phyloP scores from a whole-genome alignment of 1,284 basidiomycete species.

The Ustilago lituana region DNA sequence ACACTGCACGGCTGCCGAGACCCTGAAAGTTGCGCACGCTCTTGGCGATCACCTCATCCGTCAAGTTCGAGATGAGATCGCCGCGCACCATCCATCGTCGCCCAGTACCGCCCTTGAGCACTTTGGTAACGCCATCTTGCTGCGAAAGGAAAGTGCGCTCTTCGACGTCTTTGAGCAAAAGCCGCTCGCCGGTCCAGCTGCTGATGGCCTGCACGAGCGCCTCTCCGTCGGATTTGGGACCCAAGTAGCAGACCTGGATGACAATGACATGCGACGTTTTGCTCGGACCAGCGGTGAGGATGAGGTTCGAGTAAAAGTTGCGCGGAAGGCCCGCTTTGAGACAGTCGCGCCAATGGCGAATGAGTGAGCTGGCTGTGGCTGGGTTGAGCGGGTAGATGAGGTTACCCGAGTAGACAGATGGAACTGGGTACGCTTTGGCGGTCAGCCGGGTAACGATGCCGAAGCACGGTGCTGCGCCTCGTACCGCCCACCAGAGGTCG shows the following conservation, averaged over 20 bases:
- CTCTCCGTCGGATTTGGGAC: conserved; percentile 76
- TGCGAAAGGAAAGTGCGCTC: conserved; percentile 87
- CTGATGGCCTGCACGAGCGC: conserved; percentile 82
- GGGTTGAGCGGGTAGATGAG: conserved; percentile 86
- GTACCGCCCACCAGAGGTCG: conserved; percentile 84
- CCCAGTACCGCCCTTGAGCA: conserved; percentile 79
- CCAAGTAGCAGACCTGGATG: conserved; percentile 87
- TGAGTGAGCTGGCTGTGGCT: conserved; percentile 82
- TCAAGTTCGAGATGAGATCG: conserved; percentile 75
- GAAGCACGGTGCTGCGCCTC: conserved; percentile 83
- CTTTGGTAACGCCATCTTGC: conserved; percentile 88
- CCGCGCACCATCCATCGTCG: conserved; percentile 56
- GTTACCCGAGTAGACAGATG: conserved; percentile 87
- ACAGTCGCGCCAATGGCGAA: conserved; percentile 90
- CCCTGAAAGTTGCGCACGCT: conserved; percentile 80
- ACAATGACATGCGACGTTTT: conserved; percentile 73
- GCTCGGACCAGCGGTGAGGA: conserved; percentile 81
- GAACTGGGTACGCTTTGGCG: conserved; percentile 83
- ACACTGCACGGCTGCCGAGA: conserved; percentile 72
- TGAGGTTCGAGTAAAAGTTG: conserved; percentile 85
- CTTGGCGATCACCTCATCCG: conserved; percentile 83
- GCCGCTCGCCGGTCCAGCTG: conserved; percentile 79
- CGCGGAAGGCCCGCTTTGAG: conserved; percentile 78
- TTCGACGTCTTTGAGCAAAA: conserved; percentile 84
- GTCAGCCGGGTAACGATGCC: conserved; percentile 88